A percentile compares a stretch with the other conserved stretches of the same genome.
Evolutionary conservation across 306 rosid genomes (phyloP).

Genomic region (Trichosanthes cucumerina): DNA sequence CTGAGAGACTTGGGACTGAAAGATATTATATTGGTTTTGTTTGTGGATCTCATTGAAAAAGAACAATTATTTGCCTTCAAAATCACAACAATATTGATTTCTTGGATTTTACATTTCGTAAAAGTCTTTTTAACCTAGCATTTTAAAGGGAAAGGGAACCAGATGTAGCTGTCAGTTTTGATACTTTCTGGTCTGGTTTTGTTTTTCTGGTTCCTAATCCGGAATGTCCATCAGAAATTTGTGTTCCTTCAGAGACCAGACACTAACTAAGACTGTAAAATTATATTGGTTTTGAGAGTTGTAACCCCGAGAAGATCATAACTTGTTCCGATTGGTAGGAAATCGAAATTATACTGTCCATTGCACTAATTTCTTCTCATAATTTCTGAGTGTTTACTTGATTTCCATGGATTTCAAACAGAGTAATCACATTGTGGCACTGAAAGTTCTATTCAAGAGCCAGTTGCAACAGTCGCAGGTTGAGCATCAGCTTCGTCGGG

Average conservation of each 20-base stretch:
- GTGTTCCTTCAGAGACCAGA: not conserved
- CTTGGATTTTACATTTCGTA: not conserved
- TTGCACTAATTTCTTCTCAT: slow-evolving; percentile 1
- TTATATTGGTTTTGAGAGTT: not conserved
- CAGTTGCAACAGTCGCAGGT: slow-evolving; percentile 99
- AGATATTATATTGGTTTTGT: not conserved
- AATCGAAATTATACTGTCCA: not conserved
- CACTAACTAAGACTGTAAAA: not conserved
- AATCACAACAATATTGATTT: not conserved
- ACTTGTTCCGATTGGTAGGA: not conserved
- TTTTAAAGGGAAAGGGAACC: not conserved
- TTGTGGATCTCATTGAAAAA: not conserved
- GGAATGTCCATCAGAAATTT: not conserved
- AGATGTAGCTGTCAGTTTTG: not conserved
- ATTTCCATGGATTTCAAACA: slow-evolving; percentile 25
- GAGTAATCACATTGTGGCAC: slow-evolving; percentile 94
- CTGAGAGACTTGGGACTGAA: not conserved
- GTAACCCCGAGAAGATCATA: not conserved
- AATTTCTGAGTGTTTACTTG: not conserved
- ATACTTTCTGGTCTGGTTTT: not conserved
- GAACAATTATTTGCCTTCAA: not conserved
- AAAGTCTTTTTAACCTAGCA: not conserved
- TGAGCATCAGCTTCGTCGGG: slow-evolving; percentile 94
- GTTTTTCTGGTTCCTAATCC: not conserved
- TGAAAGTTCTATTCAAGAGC: slow-evolving; percentile 92